A percentile compares a stretch with the other conserved stretches of the same genome.
Evolutionary conservation across 768 basidiomycete genomes (phyloP).

Genomic region (Trametes elegans): DNA sequence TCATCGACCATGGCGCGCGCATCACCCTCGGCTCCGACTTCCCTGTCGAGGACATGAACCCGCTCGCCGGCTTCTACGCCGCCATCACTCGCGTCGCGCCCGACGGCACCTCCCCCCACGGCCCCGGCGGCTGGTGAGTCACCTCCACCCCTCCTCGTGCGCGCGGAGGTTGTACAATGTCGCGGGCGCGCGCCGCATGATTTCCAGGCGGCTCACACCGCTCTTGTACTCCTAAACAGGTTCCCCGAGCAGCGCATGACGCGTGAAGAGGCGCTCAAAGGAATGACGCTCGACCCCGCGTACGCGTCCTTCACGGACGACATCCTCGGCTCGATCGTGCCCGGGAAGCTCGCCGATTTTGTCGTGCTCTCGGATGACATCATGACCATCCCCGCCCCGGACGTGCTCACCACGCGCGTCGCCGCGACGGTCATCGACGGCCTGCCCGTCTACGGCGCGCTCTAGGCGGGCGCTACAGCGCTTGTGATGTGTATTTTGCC

Average conservation of each 20-base stretch:
- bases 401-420: conserved; percentile 69
- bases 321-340: conserved; percentile 69
- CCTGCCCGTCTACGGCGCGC: conserved; percentile 41
- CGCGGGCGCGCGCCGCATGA: too few species aligned
- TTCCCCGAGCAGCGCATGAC: conserved; percentile 80
- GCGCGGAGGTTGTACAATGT: too few species aligned
- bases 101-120: conserved; percentile 76
- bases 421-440: conserved; percentile 82
- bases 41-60: conserved; percentile 86
- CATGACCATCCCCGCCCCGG: conserved; percentile 55
- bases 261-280: conserved; percentile 73
- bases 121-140: conserved; percentile 76
- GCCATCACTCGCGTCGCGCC: conserved; percentile 74
- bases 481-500: too few species aligned
- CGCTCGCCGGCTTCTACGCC: conserved; percentile 84
- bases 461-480: too few species aligned
- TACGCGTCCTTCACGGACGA: conserved; percentile 83
- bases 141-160: not conserved
- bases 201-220: too few species aligned
- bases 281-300: conserved; percentile 86
- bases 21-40: conserved; percentile 87
- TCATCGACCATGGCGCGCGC: conserved; percentile 60
- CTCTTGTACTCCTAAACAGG: too few species aligned
- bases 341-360: conserved; percentile 83
- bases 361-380: conserved; percentile 83